Base-by-base conservation (phyloP, 345 rosid genomes). In the Populus alba region DNA sequence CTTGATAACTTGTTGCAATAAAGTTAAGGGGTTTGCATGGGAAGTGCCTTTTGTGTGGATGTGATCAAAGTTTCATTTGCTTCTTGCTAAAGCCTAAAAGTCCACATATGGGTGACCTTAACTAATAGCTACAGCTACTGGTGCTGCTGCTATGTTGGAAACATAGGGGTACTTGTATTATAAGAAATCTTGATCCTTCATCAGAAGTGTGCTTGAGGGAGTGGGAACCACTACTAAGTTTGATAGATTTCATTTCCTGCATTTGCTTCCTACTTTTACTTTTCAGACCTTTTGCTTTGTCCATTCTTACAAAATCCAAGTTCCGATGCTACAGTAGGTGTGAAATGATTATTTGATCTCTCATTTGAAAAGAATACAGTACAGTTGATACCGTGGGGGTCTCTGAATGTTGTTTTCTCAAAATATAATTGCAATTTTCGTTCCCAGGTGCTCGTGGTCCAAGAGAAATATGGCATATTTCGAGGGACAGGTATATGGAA, bases 401-500 rank as follows among this genome's bases (percentile, higher is more conserved):
- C 66, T 68, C 29, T 61, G 31, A 22, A 13, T 66, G 37, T 66
- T 43, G 31, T 25, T 55, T 75, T 62, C 25, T 70, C 22, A 29
- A 25, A 63, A 37, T 66, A 66, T 38, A 33, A 76, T 63, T 73
- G 53, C 20, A 37, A 35, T n/a, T 73, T 53, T 74, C 57, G 17
- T 72, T 67, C 39, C 3, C 74, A 95, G 98, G 88, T 92, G 65
- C 83, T 93, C 7, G 97, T 93, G 20, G 95, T 93, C 73, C 97
- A 93, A 83, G 98, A 95, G 80, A 95, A 88, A 77, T 83, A 33
- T 5, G 96, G 98, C 72, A 82, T 79, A 37, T 85, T 87, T 74
- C 78, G 49, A 38, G 93, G 96, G 38, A 81, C 43, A 57, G 93
- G 98, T 53, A 59, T 89, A 25, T 92, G 97, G 98, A 93, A 92